These are phyloP conservation scores for Avena sativa DNA, from an alignment of 176 grass and related monocot genomes.

Conservation along the genomic window DNA sequence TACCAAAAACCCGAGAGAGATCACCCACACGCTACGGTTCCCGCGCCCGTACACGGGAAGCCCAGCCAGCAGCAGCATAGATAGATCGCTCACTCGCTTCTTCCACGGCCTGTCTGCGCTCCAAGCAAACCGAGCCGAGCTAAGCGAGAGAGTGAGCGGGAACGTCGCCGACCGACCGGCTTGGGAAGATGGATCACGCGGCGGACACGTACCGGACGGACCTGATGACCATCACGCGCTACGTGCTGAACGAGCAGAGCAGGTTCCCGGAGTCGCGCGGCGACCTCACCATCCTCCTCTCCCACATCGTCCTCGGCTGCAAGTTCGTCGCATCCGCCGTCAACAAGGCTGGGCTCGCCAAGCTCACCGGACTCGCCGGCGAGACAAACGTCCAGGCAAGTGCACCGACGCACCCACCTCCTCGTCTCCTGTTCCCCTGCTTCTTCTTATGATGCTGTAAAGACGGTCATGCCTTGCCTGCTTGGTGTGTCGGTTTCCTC, in stretches of 20 bases:
- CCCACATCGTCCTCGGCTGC: conserved; percentile 98
- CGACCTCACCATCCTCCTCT: conserved; percentile 97
- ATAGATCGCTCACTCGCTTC: conserved; percentile 1
- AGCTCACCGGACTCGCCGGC: conserved; percentile 86
- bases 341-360: conserved; percentile 94
- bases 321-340: conserved; percentile 97
- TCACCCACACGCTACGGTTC: not conserved
- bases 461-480: not conserved
- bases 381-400: conserved; percentile 95
- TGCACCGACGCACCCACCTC: not conserved
- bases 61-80: not conserved
- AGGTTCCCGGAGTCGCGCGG: conserved; percentile 75
- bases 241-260: conserved; percentile 97
- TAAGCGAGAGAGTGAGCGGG: not conserved
- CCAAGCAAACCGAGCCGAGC: conserved; percentile 5
- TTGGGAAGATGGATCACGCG: conserved; percentile 73
- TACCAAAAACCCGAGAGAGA: not conserved
- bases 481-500: conserved; percentile 13
- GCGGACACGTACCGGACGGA: conserved; percentile 85
- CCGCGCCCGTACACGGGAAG: not conserved
- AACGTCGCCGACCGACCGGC: not conserved
- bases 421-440: not conserved
- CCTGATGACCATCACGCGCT: conserved; percentile 93
- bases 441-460: not conserved
- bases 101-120: not conserved